phyloP scores from a whole-genome alignment of 306 rosid species.

The Prunus persica region DNA sequence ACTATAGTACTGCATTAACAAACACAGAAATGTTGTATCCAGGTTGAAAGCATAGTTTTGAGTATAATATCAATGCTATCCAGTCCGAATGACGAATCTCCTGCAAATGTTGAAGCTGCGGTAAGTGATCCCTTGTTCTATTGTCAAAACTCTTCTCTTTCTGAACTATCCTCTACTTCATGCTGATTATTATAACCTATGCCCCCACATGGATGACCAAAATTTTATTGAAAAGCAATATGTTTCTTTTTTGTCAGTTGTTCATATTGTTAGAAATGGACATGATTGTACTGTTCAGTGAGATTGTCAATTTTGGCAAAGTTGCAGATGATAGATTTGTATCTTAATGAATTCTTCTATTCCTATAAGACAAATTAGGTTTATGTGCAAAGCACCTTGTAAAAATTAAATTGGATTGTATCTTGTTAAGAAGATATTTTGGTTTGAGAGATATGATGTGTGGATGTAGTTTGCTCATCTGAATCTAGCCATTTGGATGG shows the following conservation, averaged over 20 bases:
- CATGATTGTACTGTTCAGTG: not conserved
- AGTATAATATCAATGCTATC: constrained; percentile 99
- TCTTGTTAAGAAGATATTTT: too few relatives aligned
- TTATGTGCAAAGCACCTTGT: not conserved
- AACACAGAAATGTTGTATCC: constrained; percentile 28
- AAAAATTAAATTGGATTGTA: not conserved
- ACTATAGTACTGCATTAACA: not conserved
- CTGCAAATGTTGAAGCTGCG: constrained; percentile 98
- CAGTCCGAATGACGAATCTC: constrained; percentile 95
- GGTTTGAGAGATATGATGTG: not conserved
- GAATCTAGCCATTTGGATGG: too few relatives aligned
- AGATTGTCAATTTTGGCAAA: not conserved
- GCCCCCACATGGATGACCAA: not conserved
- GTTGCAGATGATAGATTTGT: not conserved
- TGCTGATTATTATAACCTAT: not conserved
- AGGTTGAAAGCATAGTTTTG: constrained; percentile 99
- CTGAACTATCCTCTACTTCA: not conserved
- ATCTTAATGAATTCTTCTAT: not conserved
- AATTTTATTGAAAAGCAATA: not conserved
- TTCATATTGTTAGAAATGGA: not conserved
- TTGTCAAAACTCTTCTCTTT: not conserved
- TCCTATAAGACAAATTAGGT: not conserved
- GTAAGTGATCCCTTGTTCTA: constrained; percentile 49
- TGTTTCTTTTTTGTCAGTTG: too few relatives aligned
- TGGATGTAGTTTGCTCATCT: too few relatives aligned